A percentile compares a stretch with the other conserved stretches of the same genome.
These are phyloP conservation scores for Effrenium voratum DNA, from an alignment of 73 alveolate species.

Conservation along the genomic window DNA sequence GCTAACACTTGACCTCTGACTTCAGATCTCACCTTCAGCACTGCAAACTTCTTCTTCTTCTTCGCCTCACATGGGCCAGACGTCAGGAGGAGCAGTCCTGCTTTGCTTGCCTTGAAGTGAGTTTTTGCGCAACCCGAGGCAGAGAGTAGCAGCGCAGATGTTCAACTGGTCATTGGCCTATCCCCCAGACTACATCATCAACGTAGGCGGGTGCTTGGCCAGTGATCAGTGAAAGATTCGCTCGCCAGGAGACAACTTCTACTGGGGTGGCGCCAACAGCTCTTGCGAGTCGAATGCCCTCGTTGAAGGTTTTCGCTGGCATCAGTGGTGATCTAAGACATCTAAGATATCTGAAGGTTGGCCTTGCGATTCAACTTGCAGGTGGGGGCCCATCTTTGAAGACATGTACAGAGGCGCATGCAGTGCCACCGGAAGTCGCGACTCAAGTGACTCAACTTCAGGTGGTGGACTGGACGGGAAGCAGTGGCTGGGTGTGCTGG, in stretches of 20 bases:
- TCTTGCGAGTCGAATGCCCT: slow-evolving; percentile 17
- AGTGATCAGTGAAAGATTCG: neutral
- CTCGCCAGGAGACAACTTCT: slow-evolving; percentile 43
- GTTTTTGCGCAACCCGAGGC: neutral
- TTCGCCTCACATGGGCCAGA: too few species aligned
- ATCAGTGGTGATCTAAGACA: neutral
- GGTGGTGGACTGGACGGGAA: slow-evolving; percentile 51
- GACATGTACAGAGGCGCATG: slow-evolving; percentile 41
- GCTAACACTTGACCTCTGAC: too few species aligned
- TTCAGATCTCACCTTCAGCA: too few species aligned
- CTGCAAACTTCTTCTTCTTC: too few species aligned
- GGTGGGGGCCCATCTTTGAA: slow-evolving; percentile 71
- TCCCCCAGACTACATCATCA: slow-evolving; percentile 48
- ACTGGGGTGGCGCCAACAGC: slow-evolving; percentile 57
- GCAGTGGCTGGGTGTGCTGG: slow-evolving; percentile 72
- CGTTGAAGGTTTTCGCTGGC: slow-evolving; percentile 37
- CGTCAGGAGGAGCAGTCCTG: too few species aligned
- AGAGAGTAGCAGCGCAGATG: slow-evolving; percentile 58
- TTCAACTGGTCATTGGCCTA: slow-evolving; percentile 34
- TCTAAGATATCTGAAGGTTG: neutral
- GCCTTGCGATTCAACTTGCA: neutral
- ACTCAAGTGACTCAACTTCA: too few species aligned
- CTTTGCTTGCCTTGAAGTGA: too few species aligned
- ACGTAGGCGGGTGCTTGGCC: slow-evolving; percentile 42
- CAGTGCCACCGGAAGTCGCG: neutral